A percentile compares a stretch with the other conserved stretches of the same genome.
Evolutionary conservation across 179 eudicot genomes (phyloP).

Genomic region (Drosera spatulata): DNA sequence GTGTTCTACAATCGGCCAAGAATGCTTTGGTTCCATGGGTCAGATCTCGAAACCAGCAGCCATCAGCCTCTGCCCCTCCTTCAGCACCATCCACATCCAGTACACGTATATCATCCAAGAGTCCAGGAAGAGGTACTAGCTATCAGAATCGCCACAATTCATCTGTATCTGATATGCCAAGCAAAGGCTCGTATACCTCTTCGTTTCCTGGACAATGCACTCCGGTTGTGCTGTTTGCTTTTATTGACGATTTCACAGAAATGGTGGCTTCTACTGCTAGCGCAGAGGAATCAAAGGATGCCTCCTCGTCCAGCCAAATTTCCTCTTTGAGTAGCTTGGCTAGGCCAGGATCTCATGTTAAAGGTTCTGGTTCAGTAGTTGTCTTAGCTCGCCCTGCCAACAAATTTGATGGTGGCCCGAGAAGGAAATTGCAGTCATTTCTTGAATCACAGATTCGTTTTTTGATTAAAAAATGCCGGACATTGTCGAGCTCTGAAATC

Average conservation of each 20-base stretch:
- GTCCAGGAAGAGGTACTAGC: conserved; percentile 57
- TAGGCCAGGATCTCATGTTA: conserved; percentile 34
- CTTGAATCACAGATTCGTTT: conserved; percentile 87
- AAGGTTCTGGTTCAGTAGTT: conserved; percentile 69
- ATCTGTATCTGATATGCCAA: conserved; percentile 43
- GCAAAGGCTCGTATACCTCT: conserved; percentile 57
- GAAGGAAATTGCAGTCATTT: conserved; percentile 73
- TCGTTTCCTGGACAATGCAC: conserved; percentile 88
- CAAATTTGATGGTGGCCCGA: conserved; percentile 59
- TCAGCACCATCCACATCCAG: conserved; percentile 42
- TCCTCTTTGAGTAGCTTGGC: conserved; percentile 31
- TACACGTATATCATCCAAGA: conserved; percentile 36
- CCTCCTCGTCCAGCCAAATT: conserved; percentile 37
- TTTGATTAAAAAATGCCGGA: conserved; percentile 78
- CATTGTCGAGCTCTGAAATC: conserved; percentile 52
- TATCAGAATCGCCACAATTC: conserved; percentile 49
- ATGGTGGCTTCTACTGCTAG: conserved; percentile 23
- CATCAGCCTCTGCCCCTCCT: conserved; percentile 34
- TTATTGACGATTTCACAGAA: conserved; percentile 74
- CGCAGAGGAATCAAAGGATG: conserved; percentile 38
- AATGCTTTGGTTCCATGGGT: conserved; percentile 52
- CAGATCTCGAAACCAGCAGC: conserved; percentile 33
- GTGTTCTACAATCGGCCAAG: conserved; percentile 83
- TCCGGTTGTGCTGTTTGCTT: conserved; percentile 83
- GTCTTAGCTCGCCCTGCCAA: conserved; percentile 65